Percentiles rank a stretch among this genome's conserved stretches.
Conservation (phyloP, 1,284 basidiomycete genomes). For the Thecaphora frezii region DNA sequence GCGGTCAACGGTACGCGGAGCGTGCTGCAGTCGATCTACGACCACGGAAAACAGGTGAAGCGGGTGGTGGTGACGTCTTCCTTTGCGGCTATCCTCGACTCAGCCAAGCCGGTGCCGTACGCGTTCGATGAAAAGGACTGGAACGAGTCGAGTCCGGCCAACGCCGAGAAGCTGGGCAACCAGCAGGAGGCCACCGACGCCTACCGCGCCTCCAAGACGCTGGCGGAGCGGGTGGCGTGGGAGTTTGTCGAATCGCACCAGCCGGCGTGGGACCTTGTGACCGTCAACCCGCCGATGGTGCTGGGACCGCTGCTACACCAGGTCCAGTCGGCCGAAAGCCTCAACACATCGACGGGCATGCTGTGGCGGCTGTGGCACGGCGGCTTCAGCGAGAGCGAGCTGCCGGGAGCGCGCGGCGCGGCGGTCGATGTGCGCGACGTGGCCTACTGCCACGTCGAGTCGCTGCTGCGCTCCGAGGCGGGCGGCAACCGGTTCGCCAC, state of each 20-base stretch:
- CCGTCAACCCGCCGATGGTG: constrained; percentile 45
- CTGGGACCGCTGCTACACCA: constrained; percentile 65
- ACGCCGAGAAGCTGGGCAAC: constrained; percentile 47
- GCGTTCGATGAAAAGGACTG: constrained; percentile 65
- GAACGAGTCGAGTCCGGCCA: constrained; percentile 67
- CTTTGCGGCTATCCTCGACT: constrained; percentile 63
- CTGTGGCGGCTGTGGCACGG: constrained; percentile 61
- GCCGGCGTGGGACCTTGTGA: constrained; percentile 36
- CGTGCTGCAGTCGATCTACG: constrained; percentile 66
- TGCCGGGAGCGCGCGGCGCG: constrained; percentile 55
- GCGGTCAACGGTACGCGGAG: constrained; percentile 69
- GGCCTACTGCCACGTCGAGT: constrained; percentile 66
- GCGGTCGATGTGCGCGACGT: constrained; percentile 71
- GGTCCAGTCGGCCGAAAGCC: constrained; percentile 61
- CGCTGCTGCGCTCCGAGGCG: constrained; percentile 66
- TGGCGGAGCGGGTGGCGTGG: constrained; percentile 68
- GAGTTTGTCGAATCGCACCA: constrained; percentile 44
- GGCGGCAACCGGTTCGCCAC: constrained; percentile 66
- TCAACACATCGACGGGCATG: constrained; percentile 65
- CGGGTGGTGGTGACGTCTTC: constrained; percentile 72
- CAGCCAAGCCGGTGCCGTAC: constrained; percentile 30
- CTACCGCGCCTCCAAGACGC: constrained; percentile 65
- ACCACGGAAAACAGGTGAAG: constrained; percentile 63
- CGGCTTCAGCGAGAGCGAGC: constrained; percentile 56
- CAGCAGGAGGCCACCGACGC: constrained; percentile 62